phyloP scores from a whole-genome alignment of 257 asterid species.

The Nicotiana tabacum region DNA sequence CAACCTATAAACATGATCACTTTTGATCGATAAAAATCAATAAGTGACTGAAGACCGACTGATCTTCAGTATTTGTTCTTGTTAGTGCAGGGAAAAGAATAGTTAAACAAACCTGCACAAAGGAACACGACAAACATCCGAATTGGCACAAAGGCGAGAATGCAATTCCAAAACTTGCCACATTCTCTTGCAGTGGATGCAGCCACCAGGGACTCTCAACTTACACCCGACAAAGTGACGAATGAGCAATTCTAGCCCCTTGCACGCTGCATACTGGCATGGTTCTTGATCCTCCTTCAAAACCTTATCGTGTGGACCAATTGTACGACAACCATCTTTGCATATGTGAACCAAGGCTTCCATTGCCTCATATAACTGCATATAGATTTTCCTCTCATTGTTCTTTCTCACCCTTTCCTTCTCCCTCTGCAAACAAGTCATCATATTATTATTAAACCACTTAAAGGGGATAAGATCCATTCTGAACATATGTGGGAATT shows the following conservation, averaged over 20 bases:
- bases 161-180: conserved; percentile 83
- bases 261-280: conserved; percentile 60
- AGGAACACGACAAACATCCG: conserved; percentile 64
- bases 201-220: conserved; percentile 64
- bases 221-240: conserved; percentile 81
- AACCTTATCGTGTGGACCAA: conserved; percentile 66
- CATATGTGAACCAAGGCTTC: conserved; percentile 89
- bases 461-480: background rate
- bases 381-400: conserved; percentile 45
- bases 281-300: conserved; percentile 43
- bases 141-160: conserved; percentile 65
- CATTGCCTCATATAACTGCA: conserved; percentile 78
- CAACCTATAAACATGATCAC: background rate
- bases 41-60: background rate
- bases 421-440: conserved; percentile 31
- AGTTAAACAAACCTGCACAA: conserved; percentile 53
- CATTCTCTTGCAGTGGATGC: conserved; percentile 83
- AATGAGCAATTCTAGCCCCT: conserved; percentile 58
- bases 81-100: background rate
- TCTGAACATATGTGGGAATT: background rate
- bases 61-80: background rate
- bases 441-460: background rate
- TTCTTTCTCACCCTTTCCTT: conserved; percentile 48
- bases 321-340: conserved; percentile 77
- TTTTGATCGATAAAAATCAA: background rate